These are phyloP conservation scores for Puccinellia tenuiflora DNA, from an alignment of 176 grass and related monocot genomes.

Conservation along the genomic window DNA sequence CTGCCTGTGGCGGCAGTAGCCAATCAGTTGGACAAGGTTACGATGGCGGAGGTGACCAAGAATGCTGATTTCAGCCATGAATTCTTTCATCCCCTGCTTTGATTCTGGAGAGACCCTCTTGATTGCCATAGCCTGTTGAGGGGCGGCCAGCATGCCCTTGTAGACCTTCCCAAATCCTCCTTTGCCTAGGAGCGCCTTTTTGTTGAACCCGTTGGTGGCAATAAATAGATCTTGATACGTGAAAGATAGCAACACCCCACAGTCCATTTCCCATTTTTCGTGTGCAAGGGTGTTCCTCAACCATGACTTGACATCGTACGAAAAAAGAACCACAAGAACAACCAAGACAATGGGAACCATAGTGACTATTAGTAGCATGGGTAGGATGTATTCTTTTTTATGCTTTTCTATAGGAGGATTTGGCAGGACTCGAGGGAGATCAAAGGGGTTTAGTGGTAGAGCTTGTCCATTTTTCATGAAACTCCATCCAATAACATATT, in stretches of 20 bases:
- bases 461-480: not conserved
- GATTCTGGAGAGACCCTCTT: conserved; percentile 38
- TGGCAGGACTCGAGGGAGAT: not conserved
- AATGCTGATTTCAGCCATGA: conserved; percentile 29
- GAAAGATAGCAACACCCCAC: not conserved
- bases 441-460: not conserved
- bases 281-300: not conserved
- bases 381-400: not conserved
- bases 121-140: conserved; percentile 16
- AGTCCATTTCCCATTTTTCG: not conserved
- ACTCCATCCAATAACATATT: not conserved
- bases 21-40: conserved; percentile 29
- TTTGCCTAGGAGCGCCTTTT: conserved; percentile 10
- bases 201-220: conserved; percentile 1
- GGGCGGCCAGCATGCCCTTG: conserved; percentile 1
- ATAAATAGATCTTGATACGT: conserved; percentile 16
- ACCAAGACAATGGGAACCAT: not conserved
- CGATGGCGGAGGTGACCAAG: conserved; percentile 31
- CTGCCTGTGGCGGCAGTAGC: conserved; percentile 25
- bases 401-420: not conserved
- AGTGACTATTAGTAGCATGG: not conserved
- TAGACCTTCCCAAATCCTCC: conserved; percentile 46
- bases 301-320: not conserved
- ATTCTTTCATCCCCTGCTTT: conserved; percentile 37
- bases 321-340: not conserved